Evolutionary conservation across 768 basidiomycete genomes (phyloP), one percentile per base, ranked within the genome.

Genomic region (Kwoniella dendrophila): DNA sequence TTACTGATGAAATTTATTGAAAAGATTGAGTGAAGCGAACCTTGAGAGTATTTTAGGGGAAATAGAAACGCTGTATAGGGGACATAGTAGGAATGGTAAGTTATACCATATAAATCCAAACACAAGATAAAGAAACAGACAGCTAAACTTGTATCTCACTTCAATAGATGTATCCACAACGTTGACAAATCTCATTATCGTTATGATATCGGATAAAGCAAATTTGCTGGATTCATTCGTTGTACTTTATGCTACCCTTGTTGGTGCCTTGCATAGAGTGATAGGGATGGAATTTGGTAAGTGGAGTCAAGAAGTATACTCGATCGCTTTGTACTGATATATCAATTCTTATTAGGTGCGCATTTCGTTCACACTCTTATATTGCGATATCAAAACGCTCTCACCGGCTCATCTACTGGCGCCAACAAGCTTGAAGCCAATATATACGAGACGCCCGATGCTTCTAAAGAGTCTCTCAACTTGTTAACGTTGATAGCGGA

Each of bases 381-480:
- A 0, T 78, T 83, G 6, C 81, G 82, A 2, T 95, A 90, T 67
- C 88, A 92, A 24, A 44, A 24, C 14, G 55, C 59, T 27, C 36
- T 53, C 11, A 34, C 56, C 24, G 66, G 51, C 33, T 36, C 56
- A n/a, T n/a, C 45, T 20, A n/a, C 64, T 8, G 22, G 45, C 2
- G 41, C 40, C 0, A 53, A 66, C 18, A 30, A 36, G 34, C 22
- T 67, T 11, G 51, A 62, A 49, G 66, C 58, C 8, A 69, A 63
- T 8, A 61, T 71, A 22, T 69, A 74, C 51, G 68, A 71, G 29
- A 65, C 71, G 38, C 68, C 72, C 22, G 71, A 81, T 79, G 76
- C 81, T 5, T 90, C 92, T 30, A 99, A 98, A 80, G 91, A 95
- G 74, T 87, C 87, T 67, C 86, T 89, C 10, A 98, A 99, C 75